Evolutionary conservation across 768 basidiomycete species (phyloP).

Genomic region (Hirschioporus abietinus): DNA sequence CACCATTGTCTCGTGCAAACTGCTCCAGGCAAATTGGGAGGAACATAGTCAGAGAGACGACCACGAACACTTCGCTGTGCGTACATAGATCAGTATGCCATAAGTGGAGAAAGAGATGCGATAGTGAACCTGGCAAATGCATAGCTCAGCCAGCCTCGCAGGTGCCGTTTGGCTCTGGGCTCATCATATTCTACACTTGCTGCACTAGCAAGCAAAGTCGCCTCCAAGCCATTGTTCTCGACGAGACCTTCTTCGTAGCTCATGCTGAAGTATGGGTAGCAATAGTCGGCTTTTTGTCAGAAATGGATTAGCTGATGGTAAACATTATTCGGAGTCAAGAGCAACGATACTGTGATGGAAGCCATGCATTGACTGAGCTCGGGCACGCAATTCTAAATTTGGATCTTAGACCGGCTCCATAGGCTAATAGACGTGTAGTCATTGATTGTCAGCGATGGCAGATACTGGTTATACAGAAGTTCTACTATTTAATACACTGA

Average conservation of each 20-base stretch:
- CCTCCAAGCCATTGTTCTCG: neutral
- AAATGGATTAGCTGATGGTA: no score
- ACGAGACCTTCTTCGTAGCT: neutral
- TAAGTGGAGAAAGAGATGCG: neutral
- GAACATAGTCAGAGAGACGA: slow-evolving; percentile 76
- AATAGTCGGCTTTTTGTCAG: no score
- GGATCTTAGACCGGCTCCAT: no score
- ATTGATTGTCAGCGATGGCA: neutral
- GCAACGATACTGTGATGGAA: no score
- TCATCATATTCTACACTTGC: neutral
- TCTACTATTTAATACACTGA: neutral
- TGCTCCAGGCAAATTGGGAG: slow-evolving; percentile 83
- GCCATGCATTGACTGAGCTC: no score
- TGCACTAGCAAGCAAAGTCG: neutral
- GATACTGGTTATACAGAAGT: neutral
- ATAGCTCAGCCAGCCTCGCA: slow-evolving; percentile 79
- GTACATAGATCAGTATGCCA: neutral
- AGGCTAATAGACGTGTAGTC: no score
- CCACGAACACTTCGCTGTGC: slow-evolving; percentile 70
- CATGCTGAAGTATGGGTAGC: no score
- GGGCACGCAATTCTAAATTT: no score
- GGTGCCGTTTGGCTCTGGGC: slow-evolving; percentile 17
- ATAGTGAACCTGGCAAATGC: slow-evolving; percentile 68
- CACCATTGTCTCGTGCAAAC: slow-evolving; percentile 87
- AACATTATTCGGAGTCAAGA: no score